Base-by-base conservation (phyloP, 1,284 basidiomycete genomes). In the Ustilago trichophora region DNA sequence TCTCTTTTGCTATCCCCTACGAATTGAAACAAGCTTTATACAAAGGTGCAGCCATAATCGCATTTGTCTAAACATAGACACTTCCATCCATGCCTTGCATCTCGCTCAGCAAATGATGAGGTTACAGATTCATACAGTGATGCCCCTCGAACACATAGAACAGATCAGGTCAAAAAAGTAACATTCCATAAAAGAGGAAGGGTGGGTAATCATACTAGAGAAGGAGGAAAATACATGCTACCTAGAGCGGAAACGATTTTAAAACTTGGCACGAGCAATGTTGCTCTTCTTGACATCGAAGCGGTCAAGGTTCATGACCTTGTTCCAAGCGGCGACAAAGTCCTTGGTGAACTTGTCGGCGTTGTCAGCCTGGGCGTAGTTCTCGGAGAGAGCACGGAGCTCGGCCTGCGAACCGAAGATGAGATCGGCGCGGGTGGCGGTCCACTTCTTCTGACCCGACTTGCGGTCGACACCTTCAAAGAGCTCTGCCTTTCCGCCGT, bases 381-480 rank as follows among this genome's bases (percentile, higher is more conserved):
- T 40, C 50, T 65, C 62, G 16, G 49, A 38, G 7, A 57, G 49
- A 9, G 62, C 54, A 27, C 62, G 62, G 19, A 65, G 54, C 50
- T 65, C 62, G n/a, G 62, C 62, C 42, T 65, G 62, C 8, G 34
- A 36, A 36, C 62, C 62, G 22, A 65, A 65, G 50, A 65, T 32
- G 41, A 65, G 54, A 21, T 65, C 62, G 24, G 54, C 54, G 16
- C 62, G 62, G 12, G 54, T 65, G 21, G 62, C 62, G 25, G 45
- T 29, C 62, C 62, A 65, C 62, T 65, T 65, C 50, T 64, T 65
- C 46, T 65, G 62, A n/a, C 54, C 62, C 0, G 62, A 65, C 54
- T 54, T 52, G 54, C 62, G 62, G 47, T 58, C 62, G 36, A 65
- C 46, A 33, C 62, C 62, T 25, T 65, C 55, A 19, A 65, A 65